Base-by-base conservation (phyloP, 768 basidiomycete species). In the Fistulinella prunicolor region DNA sequence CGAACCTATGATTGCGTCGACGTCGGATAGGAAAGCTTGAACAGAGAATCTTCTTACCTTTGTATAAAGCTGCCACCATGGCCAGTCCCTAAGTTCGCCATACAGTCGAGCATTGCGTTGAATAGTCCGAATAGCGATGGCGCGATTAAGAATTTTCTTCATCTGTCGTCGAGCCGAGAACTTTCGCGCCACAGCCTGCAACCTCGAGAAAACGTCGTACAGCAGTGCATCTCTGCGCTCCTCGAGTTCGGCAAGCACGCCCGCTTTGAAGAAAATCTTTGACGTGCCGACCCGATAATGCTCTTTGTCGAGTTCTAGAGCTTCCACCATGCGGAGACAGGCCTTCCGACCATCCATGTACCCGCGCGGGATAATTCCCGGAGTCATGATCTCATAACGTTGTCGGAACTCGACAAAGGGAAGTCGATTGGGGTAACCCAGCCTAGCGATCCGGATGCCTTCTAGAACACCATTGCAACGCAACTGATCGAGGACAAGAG, bases 211-310 rank as follows among this genome's bases (percentile, higher is more conserved):
- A 38, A 96, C 74, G 51, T 93, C 93, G 54, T 82, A 94, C 19
- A 99, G 67, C n/a, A 92, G 70, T 12, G 81, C 76, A 66, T 99
- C 95, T 14, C 95, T 74, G 12, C 91, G 78, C 57, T 97, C 96
- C 65, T 98, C 96, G 9, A 98, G 78, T 58, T 95, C 95, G 26
- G 96, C 96, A 14, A 99, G 78, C 4, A 96, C 92, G 4, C 95
- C 94, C 2, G 96, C 94, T 64, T 98, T 98, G 82, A 99, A 98
- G 75, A 98, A 99, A 51, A 97, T 89, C 71, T 99, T 99, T 30
- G 93, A 95, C 0, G 90, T 92, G 6, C 96, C 96, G 45, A 98
- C 89, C 60, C 86, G 89, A 77, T 84, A 96, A 17, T 84, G 76
- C 3, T 80, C 73, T 40, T 86, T 83, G 63, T 96, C 94, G 29